A percentile compares a stretch with the other conserved stretches of the same genome.
Evolutionary conservation across 202 grass and related monocot genomes (phyloP).

Genomic region (Panicum virgatum): DNA sequence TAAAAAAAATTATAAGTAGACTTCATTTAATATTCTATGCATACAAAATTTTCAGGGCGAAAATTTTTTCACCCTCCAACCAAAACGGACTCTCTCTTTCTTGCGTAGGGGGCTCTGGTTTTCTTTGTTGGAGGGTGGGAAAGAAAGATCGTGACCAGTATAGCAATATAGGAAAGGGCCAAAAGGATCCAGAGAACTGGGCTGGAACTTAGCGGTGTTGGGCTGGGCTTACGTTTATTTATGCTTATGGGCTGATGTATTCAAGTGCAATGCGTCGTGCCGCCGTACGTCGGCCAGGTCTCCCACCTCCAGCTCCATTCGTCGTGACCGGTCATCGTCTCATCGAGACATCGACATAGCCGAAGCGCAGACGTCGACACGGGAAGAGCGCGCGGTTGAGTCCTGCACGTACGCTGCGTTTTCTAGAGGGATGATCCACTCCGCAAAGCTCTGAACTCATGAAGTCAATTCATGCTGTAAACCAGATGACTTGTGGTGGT

Average conservation of each 20-base stretch:
- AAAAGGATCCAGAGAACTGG: background rate
- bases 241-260: background rate
- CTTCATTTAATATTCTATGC: too few species aligned
- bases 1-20: too few species aligned
- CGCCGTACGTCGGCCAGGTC: background rate
- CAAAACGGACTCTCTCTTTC: too few species aligned
- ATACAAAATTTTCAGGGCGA: too few species aligned
- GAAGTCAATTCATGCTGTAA: too few species aligned
- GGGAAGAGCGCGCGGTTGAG: background rate
- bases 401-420: background rate
- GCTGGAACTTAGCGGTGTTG: background rate
- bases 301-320: background rate
- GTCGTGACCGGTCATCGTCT: background rate
- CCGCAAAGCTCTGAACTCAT: too few species aligned
- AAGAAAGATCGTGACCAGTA: background rate
- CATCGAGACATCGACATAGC: too few species aligned
- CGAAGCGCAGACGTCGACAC: background rate
- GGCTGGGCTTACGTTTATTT: background rate
- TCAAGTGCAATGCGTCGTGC: too few species aligned
- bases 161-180: background rate
- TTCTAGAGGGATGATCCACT: too few species aligned
- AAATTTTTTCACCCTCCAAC: too few species aligned
- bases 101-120: background rate
- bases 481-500: background rate
- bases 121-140: slow-evolving; percentile 24